Conservation (phyloP, 169 alveolate species). For the Eimeria maxima region DNA sequence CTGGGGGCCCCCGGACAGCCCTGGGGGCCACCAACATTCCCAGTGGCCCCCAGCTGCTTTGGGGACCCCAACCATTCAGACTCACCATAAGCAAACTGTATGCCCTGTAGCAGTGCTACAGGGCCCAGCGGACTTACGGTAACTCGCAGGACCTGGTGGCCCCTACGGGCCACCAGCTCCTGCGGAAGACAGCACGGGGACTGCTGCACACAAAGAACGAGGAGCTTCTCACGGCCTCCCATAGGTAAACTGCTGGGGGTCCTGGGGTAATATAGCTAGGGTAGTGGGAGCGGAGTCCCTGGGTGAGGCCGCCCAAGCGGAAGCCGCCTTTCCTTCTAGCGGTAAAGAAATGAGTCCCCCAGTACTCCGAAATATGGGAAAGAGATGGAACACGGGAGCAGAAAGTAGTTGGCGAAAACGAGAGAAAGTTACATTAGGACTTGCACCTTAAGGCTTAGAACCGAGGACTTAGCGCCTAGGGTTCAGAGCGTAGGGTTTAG, state of each 20-base stretch:
- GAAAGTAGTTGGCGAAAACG: background rate
- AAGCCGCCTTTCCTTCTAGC: background rate
- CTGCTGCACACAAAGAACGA: background rate
- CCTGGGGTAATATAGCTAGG: background rate
- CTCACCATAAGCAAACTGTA: background rate
- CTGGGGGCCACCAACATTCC: background rate
- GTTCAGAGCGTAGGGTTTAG: background rate
- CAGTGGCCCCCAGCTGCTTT: background rate
- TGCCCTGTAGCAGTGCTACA: background rate
- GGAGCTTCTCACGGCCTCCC: background rate
- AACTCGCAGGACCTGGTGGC: background rate
- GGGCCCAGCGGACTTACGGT: background rate
- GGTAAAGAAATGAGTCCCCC: background rate
- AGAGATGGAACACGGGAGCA: background rate
- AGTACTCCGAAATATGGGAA: background rate
- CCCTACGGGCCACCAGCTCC: background rate
- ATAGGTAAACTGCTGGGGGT: background rate
- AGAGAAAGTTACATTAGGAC: background rate
- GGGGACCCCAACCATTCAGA: background rate
- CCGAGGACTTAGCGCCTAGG: background rate
- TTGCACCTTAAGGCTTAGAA: background rate
- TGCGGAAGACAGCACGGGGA: background rate
- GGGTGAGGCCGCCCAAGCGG: background rate
- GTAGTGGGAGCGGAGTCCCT: background rate
- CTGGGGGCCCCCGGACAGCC: constrained; percentile 35